Evolutionary conservation across 164 flowering plant genomes (phyloP).

Genomic region (Liquidambar formosana): DNA sequence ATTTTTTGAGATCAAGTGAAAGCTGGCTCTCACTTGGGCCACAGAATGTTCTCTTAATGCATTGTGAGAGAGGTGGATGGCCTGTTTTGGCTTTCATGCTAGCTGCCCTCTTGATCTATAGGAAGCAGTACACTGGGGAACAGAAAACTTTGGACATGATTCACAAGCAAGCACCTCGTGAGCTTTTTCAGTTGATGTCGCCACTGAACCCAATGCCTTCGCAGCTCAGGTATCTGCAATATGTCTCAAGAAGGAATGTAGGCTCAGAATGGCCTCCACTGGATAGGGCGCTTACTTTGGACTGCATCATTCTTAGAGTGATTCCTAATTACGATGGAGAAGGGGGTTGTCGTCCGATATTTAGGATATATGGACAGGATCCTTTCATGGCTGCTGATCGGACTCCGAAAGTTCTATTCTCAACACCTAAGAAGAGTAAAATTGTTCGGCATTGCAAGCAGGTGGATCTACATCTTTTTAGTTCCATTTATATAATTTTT

Average conservation of each 20-base stretch:
- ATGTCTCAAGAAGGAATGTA: slow-evolving; percentile 65
- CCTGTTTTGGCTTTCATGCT: slow-evolving; percentile 70
- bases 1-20: slow-evolving; percentile 60
- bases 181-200: slow-evolving; percentile 54
- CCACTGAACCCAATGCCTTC: slow-evolving; percentile 70
- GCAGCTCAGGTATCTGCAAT: slow-evolving; percentile 65
- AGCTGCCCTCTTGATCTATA: slow-evolving; percentile 56
- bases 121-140: slow-evolving; percentile 57
- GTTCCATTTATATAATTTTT: neutral
- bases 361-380: slow-evolving; percentile 67
- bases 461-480: slow-evolving; percentile 29
- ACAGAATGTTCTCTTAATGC: slow-evolving; percentile 56
- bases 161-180: slow-evolving; percentile 65
- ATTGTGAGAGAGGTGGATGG: slow-evolving; percentile 70
- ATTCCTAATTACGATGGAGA: slow-evolving; percentile 57
- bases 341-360: slow-evolving; percentile 66
- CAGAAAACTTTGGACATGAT: slow-evolving; percentile 66
- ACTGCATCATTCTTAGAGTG: slow-evolving; percentile 52
- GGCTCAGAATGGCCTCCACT: slow-evolving; percentile 64
- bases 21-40: slow-evolving; percentile 62
- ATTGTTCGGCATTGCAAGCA: slow-evolving; percentile 49
- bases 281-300: slow-evolving; percentile 58
- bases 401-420: slow-evolving; percentile 53
- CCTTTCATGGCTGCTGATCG: slow-evolving; percentile 51
- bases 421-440: slow-evolving; percentile 52